Evolutionary conservation across 805 yeast genomes (phyloP).

Genomic region (Ascoidea tarda): DNA sequence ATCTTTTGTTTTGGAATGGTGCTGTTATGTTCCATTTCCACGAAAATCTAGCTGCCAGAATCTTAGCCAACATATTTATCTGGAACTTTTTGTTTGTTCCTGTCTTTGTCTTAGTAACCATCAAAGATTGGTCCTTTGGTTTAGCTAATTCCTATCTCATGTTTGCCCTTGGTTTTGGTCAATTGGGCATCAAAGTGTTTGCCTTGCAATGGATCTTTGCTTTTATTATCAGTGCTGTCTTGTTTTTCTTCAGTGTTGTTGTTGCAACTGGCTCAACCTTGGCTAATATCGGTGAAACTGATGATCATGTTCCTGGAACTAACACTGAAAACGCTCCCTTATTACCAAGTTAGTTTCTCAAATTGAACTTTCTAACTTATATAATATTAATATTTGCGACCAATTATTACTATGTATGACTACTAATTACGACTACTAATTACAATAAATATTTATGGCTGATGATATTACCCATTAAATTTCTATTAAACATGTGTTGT

Average conservation of each 20-base stretch:
- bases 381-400: too few relatives aligned
- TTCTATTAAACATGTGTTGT: too few relatives aligned
- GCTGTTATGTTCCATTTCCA: constrained; percentile 54
- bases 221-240: constrained; percentile 43
- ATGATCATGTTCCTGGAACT: background rate
- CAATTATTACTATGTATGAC: too few relatives aligned
- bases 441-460: too few relatives aligned
- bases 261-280: constrained; percentile 24
- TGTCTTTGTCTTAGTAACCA: constrained; percentile 35
- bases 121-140: constrained; percentile 62
- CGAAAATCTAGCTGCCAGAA: constrained; percentile 41
- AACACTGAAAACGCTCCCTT: constrained; percentile 21
- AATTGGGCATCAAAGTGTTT: constrained; percentile 49
- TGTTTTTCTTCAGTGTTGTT: constrained; percentile 35
- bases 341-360: constrained; percentile 7
- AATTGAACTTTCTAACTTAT: too few relatives aligned
- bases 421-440: too few relatives aligned
- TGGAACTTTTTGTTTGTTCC: constrained; percentile 72
- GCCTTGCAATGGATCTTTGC: constrained; percentile 86
- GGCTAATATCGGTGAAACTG: background rate
- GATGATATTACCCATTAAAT: too few relatives aligned
- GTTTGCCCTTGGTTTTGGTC: constrained; percentile 59
- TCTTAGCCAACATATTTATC: constrained; percentile 57
- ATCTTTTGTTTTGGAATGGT: constrained; percentile 75
- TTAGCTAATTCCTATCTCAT: constrained; percentile 40